phyloP scores from a whole-genome alignment of 495 filamentous ascomycete species.

The Parmelia sp. region DNA sequence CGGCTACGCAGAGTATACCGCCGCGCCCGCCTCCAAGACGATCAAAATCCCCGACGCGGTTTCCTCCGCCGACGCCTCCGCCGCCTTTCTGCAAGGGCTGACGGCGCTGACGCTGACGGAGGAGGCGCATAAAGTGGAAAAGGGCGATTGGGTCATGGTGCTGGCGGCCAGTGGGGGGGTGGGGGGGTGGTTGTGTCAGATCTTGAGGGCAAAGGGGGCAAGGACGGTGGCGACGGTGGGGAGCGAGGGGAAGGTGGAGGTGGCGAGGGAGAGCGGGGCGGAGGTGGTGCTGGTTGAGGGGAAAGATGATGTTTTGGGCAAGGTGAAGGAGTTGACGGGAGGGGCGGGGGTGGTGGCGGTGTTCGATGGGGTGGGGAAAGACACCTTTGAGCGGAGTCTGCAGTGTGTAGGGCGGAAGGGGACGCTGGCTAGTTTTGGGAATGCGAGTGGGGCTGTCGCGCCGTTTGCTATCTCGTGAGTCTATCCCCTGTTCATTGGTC shows the following conservation, averaged over 20 bases:
- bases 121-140: slow-evolving; percentile 67
- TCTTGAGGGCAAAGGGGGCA: slow-evolving; percentile 67
- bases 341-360: slow-evolving; percentile 70
- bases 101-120: slow-evolving; percentile 78
- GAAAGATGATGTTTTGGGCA: slow-evolving; percentile 56
- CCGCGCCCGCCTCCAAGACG: slow-evolving; percentile 49
- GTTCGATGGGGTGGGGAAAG: slow-evolving; percentile 84
- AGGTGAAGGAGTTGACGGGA: slow-evolving; percentile 63
- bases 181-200: slow-evolving; percentile 69
- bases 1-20: slow-evolving; percentile 75
- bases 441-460: slow-evolving; percentile 75
- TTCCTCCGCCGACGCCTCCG: slow-evolving; percentile 56
- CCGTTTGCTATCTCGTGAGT: slow-evolving; percentile 63
- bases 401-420: slow-evolving; percentile 77
- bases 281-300: slow-evolving; percentile 63
- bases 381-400: slow-evolving; percentile 79
- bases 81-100: slow-evolving; percentile 71
- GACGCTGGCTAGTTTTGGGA: slow-evolving; percentile 79
- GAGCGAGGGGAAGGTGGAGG: slow-evolving; percentile 61
- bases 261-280: slow-evolving; percentile 64
- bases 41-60: slow-evolving; percentile 61
- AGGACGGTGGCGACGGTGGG: slow-evolving; percentile 78
- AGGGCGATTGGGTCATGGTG: slow-evolving; percentile 78
- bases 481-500: slow-evolving; percentile 6
- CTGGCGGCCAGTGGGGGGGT: slow-evolving; percentile 90